phyloP scores from a whole-genome alignment of 2,329 filamentous ascomycete genomes.

The Fusarium chuoi region DNA sequence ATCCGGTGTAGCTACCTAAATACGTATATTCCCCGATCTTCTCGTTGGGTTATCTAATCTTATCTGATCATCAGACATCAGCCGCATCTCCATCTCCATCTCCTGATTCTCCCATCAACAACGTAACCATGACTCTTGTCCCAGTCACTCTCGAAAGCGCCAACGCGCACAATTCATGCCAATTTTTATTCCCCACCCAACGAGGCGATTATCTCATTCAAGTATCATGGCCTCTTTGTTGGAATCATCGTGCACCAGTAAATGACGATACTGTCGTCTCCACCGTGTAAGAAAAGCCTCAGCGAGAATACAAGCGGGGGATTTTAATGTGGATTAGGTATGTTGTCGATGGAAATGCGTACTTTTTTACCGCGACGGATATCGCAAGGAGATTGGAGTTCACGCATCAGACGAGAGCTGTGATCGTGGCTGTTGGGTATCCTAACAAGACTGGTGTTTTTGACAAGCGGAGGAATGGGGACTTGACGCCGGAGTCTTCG shows the following conservation, averaged over 20 bases:
- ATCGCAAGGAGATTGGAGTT: conserved; percentile 41
- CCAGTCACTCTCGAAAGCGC: not conserved
- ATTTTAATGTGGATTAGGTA: conserved; percentile 38
- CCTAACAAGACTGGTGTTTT: conserved; percentile 43
- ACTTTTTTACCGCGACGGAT: conserved; percentile 48
- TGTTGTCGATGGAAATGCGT: conserved; percentile 49
- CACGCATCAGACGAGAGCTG: conserved; percentile 35
- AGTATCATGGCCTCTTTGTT: conserved; percentile 45
- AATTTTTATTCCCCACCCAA: conserved; percentile 23
- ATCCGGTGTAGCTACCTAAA: no score
- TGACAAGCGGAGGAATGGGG: conserved; percentile 41
- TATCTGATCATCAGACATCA: not conserved
- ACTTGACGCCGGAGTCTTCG: conserved; percentile 44
- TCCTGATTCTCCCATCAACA: not conserved
- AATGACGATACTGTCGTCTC: conserved; percentile 27
- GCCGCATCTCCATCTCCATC: not conserved
- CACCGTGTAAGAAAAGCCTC: conserved; percentile 42
- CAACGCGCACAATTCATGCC: conserved; percentile 32
- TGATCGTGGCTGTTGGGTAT: conserved; percentile 50
- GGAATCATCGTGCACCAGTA: conserved; percentile 36
- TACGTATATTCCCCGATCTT: not conserved
- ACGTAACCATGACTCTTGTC: conserved; percentile 17
- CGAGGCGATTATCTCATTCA: conserved; percentile 44
- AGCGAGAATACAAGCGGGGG: fast-evolving
- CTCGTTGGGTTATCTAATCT: conserved; percentile 12